These are phyloP conservation scores for Sporisorium sorghi DNA, from an alignment of 1,284 basidiomycete genomes.

Conservation along the genomic window DNA sequence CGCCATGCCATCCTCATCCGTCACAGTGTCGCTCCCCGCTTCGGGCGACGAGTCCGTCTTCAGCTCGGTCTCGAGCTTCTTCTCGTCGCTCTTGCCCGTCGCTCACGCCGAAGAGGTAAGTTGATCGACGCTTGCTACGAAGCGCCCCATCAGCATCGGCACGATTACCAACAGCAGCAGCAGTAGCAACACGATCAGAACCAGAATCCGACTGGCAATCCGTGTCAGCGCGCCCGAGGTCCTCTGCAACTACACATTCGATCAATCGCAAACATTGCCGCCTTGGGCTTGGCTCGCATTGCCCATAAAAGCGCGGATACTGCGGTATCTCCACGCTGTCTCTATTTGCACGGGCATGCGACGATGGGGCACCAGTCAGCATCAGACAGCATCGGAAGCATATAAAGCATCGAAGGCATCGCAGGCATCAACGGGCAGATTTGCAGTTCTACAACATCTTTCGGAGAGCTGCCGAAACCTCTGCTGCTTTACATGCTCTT, in stretches of 20 bases:
- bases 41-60: conserved; percentile 50
- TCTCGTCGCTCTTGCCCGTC: conserved; percentile 56
- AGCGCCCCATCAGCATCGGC: neutral
- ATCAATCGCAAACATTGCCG: neutral
- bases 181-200: neutral
- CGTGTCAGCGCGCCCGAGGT: no score
- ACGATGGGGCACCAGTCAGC: no score
- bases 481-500: neutral
- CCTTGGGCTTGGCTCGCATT: no score
- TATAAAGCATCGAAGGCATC: no score
- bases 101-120: conserved; percentile 60
- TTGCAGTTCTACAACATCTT: neutral
- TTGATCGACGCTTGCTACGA: no score
- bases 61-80: conserved; percentile 52
- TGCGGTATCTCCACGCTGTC: no score
- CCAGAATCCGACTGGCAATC: neutral
- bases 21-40: conserved; percentile 43
- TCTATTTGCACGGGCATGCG: no score
- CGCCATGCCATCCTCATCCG: conserved; percentile 50
- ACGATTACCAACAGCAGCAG: neutral
- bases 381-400: neutral
- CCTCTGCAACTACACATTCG: neutral
- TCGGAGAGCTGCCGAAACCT: neutral
- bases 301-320: no score
- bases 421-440: no score